Evolutionary conservation across 495 filamentous ascomycete genomes (phyloP).

Genomic region (Xeromyces bisporus): DNA sequence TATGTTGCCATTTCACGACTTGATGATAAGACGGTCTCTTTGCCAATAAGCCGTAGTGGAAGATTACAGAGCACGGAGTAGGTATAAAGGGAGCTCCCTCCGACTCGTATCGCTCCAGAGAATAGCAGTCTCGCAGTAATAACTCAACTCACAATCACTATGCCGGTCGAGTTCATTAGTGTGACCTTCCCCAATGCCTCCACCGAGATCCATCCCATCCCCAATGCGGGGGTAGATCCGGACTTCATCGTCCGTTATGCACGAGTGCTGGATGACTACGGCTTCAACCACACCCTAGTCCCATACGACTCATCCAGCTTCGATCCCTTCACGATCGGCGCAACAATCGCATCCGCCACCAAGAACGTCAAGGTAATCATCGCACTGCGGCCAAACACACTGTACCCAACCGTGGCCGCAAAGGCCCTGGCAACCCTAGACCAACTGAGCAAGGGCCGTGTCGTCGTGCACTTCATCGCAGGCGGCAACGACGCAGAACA

Average conservation of each 20-base stretch:
- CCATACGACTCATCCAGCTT: constrained; percentile 33
- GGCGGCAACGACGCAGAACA: constrained; percentile 37
- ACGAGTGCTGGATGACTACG: constrained; percentile 33
- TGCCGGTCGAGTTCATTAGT: constrained; percentile 40
- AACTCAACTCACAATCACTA: too few relatives aligned
- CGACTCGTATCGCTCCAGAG: too few relatives aligned
- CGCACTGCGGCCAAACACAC: constrained; percentile 37
- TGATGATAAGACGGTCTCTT: too few relatives aligned
- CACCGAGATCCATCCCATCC: constrained; percentile 33
- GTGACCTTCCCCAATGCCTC: constrained; percentile 32
- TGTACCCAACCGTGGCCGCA: constrained; percentile 38
- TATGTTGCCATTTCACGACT: too few relatives aligned
- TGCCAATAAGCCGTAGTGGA: too few relatives aligned
- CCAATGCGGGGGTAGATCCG: constrained; percentile 27
- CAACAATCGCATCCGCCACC: constrained; percentile 33
- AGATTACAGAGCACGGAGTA: too few relatives aligned
- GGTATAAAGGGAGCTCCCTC: too few relatives aligned
- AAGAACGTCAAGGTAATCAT: constrained; percentile 40
- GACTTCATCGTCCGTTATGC: constrained; percentile 32
- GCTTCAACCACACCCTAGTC: constrained; percentile 36
- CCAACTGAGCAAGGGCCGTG: constrained; percentile 32
- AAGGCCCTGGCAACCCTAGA: constrained; percentile 38
- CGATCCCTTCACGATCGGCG: constrained; percentile 34
- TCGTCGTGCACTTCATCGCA: constrained; percentile 39
- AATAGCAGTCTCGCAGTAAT: too few relatives aligned